Conservation (phyloP, 164 flowering plant genomes). For the Vitis rupestris region DNA sequence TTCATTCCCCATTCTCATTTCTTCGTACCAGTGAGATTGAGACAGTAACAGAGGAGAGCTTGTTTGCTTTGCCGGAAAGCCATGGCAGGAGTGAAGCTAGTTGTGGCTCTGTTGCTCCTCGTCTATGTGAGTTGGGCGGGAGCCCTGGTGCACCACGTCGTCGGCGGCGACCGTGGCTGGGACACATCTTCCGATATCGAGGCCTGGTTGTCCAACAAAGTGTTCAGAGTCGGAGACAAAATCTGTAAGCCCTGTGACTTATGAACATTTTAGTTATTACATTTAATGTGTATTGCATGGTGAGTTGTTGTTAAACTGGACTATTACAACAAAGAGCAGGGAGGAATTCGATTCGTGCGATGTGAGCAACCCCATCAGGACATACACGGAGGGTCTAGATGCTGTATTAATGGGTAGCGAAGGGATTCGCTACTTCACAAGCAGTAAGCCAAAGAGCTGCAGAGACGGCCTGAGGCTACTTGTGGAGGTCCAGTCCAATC, state of each 20-base stretch:
- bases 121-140: slow-evolving; percentile 27
- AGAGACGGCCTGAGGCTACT: slow-evolving; percentile 69
- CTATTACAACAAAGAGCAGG: slow-evolving; percentile 18
- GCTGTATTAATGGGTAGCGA: slow-evolving; percentile 43
- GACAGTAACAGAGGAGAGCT: not conserved
- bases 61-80: not conserved
- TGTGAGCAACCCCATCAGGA: slow-evolving; percentile 63
- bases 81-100: slow-evolving; percentile 8
- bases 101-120: slow-evolving; percentile 17
- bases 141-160: slow-evolving; percentile 76
- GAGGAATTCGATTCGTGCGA: slow-evolving; percentile 70
- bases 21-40: not conserved
- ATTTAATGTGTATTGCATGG: no score
- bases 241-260: slow-evolving; percentile 46
- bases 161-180: slow-evolving; percentile 86
- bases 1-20: not conserved
- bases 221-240: slow-evolving; percentile 72
- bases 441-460: slow-evolving; percentile 55
- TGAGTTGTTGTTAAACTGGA: no score
- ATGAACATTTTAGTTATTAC: no score
- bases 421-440: slow-evolving; percentile 72
- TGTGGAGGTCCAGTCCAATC: slow-evolving; percentile 47
- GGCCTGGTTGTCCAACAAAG: slow-evolving; percentile 53
- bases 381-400: slow-evolving; percentile 64
- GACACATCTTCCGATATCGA: slow-evolving; percentile 41